A percentile compares a stretch with the other conserved stretches of the same genome.
Evolutionary conservation across 768 basidiomycete genomes (phyloP).

Genomic region (Boletus reticuloceps): DNA sequence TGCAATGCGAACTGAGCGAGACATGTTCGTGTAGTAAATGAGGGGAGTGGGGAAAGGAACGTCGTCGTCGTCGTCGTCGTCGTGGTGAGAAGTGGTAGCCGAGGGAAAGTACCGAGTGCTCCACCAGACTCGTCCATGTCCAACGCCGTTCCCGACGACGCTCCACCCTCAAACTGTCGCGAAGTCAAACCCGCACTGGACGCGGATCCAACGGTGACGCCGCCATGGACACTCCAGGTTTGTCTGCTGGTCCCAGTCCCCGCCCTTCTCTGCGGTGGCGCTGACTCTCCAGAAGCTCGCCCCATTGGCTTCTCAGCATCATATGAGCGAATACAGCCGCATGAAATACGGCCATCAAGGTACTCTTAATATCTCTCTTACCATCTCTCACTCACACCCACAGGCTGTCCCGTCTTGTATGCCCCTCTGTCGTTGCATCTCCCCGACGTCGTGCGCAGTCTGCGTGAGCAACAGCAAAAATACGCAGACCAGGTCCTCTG

Average conservation of each 20-base stretch:
- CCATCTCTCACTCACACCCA: neutral
- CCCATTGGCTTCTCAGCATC: conserved; percentile 70
- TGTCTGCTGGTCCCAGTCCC: no score
- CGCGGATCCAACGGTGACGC: no score
- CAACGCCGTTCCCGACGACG: conserved; percentile 7
- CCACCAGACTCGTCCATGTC: conserved; percentile 5
- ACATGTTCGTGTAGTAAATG: conserved; percentile 11
- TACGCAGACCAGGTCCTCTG: conserved; percentile 40
- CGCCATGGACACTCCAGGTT: conserved; percentile 25
- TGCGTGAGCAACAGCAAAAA: conserved; percentile 50
- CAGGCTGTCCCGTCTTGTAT: conserved; percentile 59
- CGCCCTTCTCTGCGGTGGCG: neutral
- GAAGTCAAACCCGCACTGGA: no score
- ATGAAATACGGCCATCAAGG: conserved; percentile 59
- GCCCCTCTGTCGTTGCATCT: conserved; percentile 60
- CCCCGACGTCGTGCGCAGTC: conserved; percentile 54
- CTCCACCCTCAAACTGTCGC: no score
- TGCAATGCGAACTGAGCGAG: conserved; percentile 20
- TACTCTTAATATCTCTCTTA: neutral
- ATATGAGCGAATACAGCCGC: conserved; percentile 66
- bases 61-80: no score
- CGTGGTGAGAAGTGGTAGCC: neutral
- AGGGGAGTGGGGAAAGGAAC: neutral
- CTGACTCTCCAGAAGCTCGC: conserved; percentile 39
- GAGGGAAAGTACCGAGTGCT: no score